Evolutionary conservation across 768 basidiomycete species (phyloP), one percentile per base, ranked within the genome.

Genomic region (Kwoniella shandongensis): DNA sequence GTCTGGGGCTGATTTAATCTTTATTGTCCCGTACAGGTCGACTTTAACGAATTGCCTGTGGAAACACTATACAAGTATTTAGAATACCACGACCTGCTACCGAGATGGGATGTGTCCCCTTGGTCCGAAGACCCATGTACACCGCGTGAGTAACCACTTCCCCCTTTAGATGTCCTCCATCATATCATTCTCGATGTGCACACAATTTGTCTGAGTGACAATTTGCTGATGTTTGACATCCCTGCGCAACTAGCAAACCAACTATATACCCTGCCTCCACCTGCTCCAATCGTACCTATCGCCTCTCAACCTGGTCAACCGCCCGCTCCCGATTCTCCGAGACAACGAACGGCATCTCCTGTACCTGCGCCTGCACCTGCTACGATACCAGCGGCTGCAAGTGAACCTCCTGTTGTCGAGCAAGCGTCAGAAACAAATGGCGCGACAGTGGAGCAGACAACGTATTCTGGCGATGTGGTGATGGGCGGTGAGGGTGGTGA

Each of bases 121-220:
- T 73, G 71, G 71, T 70, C 69, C n/a, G 71, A 73, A 55, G 61
- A 73, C 1, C 66, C 71, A 2, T 67, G 66, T 42, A 66, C 58
- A 35, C 66, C 69, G 25, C 71, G 71, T 73, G 27, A 63, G 67
- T 65, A 8, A 26, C n/a, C n/a, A n/a, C n/a, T n/a, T 29, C 17
- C 7, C 20, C 23, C 36, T 11, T 26, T 8, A 23, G 51, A 13
- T 20, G 8, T 15, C 47, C 6, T 11, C 29, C 36, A 22, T 27
- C 36, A 23, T 15, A 15, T 11, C 38, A 35, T 18, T 27, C 41
- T 15, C 30, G 17, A 12, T 47, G 13, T 32, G 13, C 32, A 32
- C 32, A 32, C 7, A 32, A 6, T 32, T 32, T 13, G 6, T 13
- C 32, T 32, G 32, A 6, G 32, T n/a, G 32, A 32, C 13, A 13